Evolutionary conservation across 768 basidiomycete species (phyloP).

Genomic region (Auricularia heimuer): DNA sequence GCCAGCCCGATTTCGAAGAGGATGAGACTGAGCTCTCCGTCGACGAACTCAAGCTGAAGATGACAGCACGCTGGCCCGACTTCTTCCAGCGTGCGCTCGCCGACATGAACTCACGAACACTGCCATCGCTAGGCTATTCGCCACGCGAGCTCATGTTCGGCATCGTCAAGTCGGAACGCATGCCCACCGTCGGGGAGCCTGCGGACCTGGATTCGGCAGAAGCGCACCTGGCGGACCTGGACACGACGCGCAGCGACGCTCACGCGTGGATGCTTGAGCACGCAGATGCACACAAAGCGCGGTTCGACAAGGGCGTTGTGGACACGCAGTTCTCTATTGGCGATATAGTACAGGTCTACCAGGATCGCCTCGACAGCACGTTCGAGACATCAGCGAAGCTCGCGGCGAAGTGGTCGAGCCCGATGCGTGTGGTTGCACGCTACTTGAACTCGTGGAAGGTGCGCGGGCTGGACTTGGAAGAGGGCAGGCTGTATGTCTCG

Average conservation of each 20-base stretch:
- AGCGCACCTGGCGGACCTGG: not conserved
- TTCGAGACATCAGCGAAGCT: not conserved
- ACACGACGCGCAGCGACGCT: not conserved
- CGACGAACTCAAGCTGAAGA: not conserved
- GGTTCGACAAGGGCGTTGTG: not conserved
- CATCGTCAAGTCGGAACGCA: not conserved
- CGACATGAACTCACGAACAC: not conserved
- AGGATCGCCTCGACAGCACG: not conserved
- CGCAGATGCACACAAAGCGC: not conserved
- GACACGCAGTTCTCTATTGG: not conserved
- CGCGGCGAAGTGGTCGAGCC: not conserved
- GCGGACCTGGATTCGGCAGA: not conserved
- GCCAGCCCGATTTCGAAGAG: not conserved
- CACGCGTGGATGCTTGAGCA: not conserved
- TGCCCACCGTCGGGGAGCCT: not conserved
- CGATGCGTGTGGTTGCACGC: not conserved
- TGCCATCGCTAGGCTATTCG: not conserved
- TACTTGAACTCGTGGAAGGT: not conserved
- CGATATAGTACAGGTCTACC: constrained; percentile 2
- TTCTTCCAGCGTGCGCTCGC: not conserved
- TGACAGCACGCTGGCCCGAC: constrained; percentile 1
- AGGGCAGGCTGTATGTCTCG: not conserved
- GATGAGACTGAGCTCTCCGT: not conserved
- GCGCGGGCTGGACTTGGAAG: not conserved
- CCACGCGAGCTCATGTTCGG: constrained; percentile 1